phyloP scores from a whole-genome alignment of 768 basidiomycete species.

The Pluteus cervinus region DNA sequence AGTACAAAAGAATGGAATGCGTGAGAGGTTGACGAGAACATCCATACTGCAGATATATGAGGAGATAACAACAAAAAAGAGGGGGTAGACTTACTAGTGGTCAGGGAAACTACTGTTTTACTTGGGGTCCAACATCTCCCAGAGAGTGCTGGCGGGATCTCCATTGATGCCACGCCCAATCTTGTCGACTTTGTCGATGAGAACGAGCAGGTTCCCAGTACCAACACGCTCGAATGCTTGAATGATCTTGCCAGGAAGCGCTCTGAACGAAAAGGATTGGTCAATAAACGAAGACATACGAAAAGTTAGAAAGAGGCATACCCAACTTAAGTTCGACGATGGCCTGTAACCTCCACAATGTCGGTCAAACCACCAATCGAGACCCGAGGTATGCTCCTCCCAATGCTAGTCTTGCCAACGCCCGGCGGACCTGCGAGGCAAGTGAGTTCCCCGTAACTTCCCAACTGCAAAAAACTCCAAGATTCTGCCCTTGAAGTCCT shows the following conservation, averaged over 20 bases:
- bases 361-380: slow-evolving; percentile 95
- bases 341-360: slow-evolving; percentile 98
- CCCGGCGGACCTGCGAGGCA: slow-evolving; percentile 95
- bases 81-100: slow-evolving; percentile 65
- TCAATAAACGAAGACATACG: slow-evolving; percentile 4
- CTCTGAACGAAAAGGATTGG: slow-evolving; percentile 35
- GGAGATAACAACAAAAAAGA: slow-evolving; percentile 1
- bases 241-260: slow-evolving; percentile 90
- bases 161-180: slow-evolving; percentile 91
- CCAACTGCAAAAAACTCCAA: slow-evolving; percentile 94
- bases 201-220: slow-evolving; percentile 87
- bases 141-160: slow-evolving; percentile 82
- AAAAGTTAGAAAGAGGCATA: slow-evolving; percentile 27
- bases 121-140: slow-evolving; percentile 93
- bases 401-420: slow-evolving; percentile 95
- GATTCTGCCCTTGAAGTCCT: slow-evolving; percentile 89
- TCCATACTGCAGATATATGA: slow-evolving; percentile 64
- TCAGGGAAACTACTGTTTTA: slow-evolving; percentile 93
- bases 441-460: slow-evolving; percentile 92
- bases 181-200: slow-evolving; percentile 96
- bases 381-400: slow-evolving; percentile 93
- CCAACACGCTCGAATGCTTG: slow-evolving; percentile 90
- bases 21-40: slow-evolving; percentile 91
- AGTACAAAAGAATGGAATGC: slow-evolving; percentile 96
- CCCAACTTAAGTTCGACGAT: slow-evolving; percentile 93